phyloP scores from a whole-genome alignment of 2,329 filamentous ascomycete genomes.

The Colletotrichum sp. region DNA sequence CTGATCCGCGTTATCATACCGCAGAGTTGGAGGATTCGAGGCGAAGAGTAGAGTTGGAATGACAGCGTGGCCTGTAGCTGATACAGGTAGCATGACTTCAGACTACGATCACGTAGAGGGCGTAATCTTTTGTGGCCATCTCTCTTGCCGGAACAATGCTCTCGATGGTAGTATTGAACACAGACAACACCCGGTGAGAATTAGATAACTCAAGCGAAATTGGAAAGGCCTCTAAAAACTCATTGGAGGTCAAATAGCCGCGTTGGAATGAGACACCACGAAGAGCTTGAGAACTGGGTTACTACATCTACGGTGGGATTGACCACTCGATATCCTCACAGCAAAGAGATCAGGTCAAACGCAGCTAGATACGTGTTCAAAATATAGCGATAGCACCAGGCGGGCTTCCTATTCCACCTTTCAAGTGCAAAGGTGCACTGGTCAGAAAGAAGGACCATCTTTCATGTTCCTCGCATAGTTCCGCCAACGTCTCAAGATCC shows the following conservation, averaged over 20 bases:
- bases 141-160: background rate
- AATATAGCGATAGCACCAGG: background rate
- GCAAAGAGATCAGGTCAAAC: background rate
- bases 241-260: background rate
- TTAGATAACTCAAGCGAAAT: background rate
- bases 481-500: conserved; percentile 35
- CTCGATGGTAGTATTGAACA: background rate
- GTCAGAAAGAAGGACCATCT: conserved; percentile 56
- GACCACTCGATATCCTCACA: background rate
- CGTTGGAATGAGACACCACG: background rate
- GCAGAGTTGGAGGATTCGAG: background rate
- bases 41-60: background rate
- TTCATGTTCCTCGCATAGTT: conserved; percentile 58
- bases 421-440: conserved; percentile 51
- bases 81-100: background rate
- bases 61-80: background rate
- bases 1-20: background rate
- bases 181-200: background rate
- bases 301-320: background rate
- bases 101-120: background rate
- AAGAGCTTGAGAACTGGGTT: background rate
- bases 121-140: background rate
- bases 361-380: background rate
- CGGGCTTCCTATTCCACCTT: background rate
- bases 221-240: background rate